A percentile compares a stretch with the other conserved stretches of the same genome.
Evolutionary conservation across 495 filamentous ascomycete species (phyloP).

Genomic region (Aspergillus indologenus): DNA sequence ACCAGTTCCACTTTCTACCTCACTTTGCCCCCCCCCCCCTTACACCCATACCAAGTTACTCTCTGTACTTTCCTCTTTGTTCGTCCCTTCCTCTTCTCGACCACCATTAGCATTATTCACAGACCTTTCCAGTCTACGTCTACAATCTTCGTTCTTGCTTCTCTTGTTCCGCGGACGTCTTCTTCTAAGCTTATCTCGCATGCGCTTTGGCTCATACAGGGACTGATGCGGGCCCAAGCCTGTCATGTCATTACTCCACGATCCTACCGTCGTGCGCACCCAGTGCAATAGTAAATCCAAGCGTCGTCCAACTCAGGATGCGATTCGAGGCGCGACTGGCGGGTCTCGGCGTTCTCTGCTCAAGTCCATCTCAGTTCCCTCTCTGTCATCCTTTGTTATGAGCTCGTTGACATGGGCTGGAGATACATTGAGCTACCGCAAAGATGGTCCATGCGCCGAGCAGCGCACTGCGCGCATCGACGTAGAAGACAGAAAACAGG

Average conservation of each 20-base stretch:
- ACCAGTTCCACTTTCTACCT: no score
- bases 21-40: no score
- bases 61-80: no score
- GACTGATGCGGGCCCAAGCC: slow-evolving; percentile 2
- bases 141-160: not conserved
- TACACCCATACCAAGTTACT: no score
- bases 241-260: slow-evolving; percentile 34
- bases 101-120: no score
- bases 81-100: no score
- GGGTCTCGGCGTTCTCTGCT: slow-evolving; percentile 22
- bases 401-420: slow-evolving; percentile 42
- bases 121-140: no score
- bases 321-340: slow-evolving; percentile 2
- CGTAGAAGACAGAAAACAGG: slow-evolving; percentile 58
- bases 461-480: slow-evolving; percentile 49
- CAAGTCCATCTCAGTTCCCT: slow-evolving; percentile 32
- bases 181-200: not conserved
- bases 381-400: slow-evolving; percentile 37
- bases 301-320: slow-evolving; percentile 8
- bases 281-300: slow-evolving; percentile 27
- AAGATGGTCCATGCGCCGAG: slow-evolving; percentile 55
- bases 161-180: not conserved
- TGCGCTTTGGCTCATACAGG: not conserved
- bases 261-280: slow-evolving; percentile 33
- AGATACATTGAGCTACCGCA: slow-evolving; percentile 47